phyloP scores from a whole-genome alignment of 208 protist genomes.

The Trypanosoma melophagium region DNA sequence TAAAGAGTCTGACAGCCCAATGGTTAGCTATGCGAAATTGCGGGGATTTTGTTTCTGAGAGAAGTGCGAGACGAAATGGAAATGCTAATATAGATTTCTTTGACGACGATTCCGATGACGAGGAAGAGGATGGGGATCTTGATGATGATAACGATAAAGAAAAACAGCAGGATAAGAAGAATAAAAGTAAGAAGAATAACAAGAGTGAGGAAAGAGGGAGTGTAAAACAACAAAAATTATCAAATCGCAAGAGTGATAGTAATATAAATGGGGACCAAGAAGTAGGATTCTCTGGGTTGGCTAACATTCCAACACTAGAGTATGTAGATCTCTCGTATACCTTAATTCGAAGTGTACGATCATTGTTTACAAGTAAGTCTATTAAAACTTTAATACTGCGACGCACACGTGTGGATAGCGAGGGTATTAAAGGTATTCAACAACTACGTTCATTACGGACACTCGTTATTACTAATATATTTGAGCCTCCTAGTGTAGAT shows the following conservation, averaged over 20 bases:
- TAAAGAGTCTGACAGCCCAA: constrained; percentile 61
- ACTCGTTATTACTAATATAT: constrained; percentile 55
- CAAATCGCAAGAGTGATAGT: neutral
- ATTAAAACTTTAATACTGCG: constrained; percentile 55
- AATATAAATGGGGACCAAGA: constrained; percentile 29
- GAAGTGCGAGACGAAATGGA: constrained; percentile 34
- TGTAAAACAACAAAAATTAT: neutral
- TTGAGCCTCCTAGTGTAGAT: constrained; percentile 39
- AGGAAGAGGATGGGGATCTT: too few species aligned
- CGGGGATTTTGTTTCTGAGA: constrained; percentile 42
- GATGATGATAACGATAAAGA: too few species aligned
- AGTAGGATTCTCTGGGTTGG: constrained; percentile 53
- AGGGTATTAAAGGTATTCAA: constrained; percentile 48
- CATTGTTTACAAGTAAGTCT: constrained; percentile 57
- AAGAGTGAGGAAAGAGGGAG: too few species aligned
- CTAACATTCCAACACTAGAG: constrained; percentile 61
- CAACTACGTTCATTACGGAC: constrained; percentile 51
- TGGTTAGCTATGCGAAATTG: constrained; percentile 69
- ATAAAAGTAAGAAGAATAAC: too few species aligned
- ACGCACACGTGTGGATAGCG: constrained; percentile 55
- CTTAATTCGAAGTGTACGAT: constrained; percentile 51
- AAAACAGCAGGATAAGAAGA: too few species aligned
- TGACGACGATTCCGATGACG: neutral
- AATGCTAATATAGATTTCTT: neutral
- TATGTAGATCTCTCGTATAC: constrained; percentile 68